Conservation (phyloP, 345 rosid species). For the Sisymbrium irio region DNA sequence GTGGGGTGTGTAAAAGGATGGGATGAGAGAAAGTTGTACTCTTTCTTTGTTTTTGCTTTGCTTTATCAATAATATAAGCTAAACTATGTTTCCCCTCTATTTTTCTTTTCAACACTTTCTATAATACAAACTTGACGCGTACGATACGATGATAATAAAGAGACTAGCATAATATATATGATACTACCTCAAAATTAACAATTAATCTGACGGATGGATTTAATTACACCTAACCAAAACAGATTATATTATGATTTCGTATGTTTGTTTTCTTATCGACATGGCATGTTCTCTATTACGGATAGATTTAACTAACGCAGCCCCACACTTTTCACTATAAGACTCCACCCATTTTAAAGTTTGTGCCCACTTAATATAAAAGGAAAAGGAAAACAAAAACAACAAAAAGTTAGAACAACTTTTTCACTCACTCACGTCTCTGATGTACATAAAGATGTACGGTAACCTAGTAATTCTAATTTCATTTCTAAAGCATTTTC, state of each 20-base stretch:
- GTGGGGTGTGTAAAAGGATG: constrained; percentile 29
- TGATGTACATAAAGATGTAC: constrained; percentile 1
- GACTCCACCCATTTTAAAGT: constrained; percentile 1
- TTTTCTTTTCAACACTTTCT: not conserved
- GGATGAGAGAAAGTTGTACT: constrained; percentile 31
- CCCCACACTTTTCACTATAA: not conserved
- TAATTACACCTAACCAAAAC: not conserved
- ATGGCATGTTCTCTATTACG: not conserved
- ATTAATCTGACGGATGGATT: not conserved
- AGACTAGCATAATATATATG: too few relatives aligned
- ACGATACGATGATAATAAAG: too few relatives aligned
- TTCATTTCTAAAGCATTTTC: not conserved
- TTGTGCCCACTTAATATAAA: not conserved
- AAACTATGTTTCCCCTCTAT: not conserved
- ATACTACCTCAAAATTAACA: too few relatives aligned
- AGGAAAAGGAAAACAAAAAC: not conserved
- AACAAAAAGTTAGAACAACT: not conserved
- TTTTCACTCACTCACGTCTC: not conserved
- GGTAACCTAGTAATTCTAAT: not conserved
- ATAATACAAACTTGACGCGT: not conserved
- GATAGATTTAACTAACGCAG: not conserved
- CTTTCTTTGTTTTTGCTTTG: not conserved
- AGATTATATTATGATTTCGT: not conserved
- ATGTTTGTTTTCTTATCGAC: not conserved
- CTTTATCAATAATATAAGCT: constrained; percentile 18